Base-by-base conservation (phyloP, 2,329 filamentous ascomycete genomes). In the Pseudonectria buxi region DNA sequence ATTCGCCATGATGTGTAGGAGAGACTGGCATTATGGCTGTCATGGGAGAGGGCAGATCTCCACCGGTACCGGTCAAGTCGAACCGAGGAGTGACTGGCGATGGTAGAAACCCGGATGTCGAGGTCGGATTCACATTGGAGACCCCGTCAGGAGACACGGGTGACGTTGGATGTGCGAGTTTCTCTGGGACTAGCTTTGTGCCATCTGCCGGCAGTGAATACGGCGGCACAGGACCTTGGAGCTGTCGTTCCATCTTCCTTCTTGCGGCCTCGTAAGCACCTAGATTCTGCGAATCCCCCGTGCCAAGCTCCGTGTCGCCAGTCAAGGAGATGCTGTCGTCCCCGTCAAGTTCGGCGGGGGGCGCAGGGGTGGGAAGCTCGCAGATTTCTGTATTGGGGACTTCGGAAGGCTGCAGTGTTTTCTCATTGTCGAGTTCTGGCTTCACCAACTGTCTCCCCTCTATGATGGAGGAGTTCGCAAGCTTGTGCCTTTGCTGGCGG, bases 201-300 rank as follows among this genome's bases (percentile, higher is more conserved):
- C 53, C 56, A 26, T 57, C 46, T 7, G 41, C 36, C n/a, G 65
- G 60, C n/a, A 68, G 68, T 0, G 59, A 59, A 45, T 74, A 74
- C 7, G 63, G 62, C 4, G 71, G 69, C 6, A 70, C 64, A 2
- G 69, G 67, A 0, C 71, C 68, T 41, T 68, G 65, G 18, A 73
- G 62, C 39, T 74, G 69, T 30, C 64, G 61, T 12, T 72, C 69
- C 22, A 76, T 49, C 50, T 73, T 76, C 37, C 64, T 61, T 40
- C 66, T 60, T 1, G 69, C 68, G 10, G 64, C 46, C 38, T 79
- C 72, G 40, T 78, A 78, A 2, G 67, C 59, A 28, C 61, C 69
- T 25, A 69, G 39, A 14, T 56, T 56, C 3, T 62, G 56, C 0
- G 60, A 57, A 24, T 62, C 61, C 15, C 65, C 60, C 1, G 60